These are phyloP conservation scores for Pyrus communis DNA, from an alignment of 306 rosid species.

Conservation along the genomic window DNA sequence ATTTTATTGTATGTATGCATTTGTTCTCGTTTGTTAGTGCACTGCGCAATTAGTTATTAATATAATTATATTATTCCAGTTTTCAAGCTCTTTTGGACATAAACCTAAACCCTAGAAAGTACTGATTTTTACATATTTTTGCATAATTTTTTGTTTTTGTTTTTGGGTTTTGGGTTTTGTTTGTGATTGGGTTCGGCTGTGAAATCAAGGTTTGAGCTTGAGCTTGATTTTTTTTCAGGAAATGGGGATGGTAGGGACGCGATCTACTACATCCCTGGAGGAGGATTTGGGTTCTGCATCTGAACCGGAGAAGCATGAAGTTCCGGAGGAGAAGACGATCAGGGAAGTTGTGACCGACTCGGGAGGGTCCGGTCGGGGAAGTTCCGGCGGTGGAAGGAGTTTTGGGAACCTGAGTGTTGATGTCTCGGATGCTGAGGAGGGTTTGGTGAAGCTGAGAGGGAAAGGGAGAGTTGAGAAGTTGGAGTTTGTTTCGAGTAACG, in stretches of 20 bases:
- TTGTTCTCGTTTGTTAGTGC: slow-evolving; percentile 10
- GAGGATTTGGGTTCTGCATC: slow-evolving; percentile 18
- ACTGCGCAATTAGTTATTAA: neutral
- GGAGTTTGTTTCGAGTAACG: slow-evolving; percentile 8
- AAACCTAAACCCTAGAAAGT: slow-evolving; percentile 34
- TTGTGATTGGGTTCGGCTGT: slow-evolving; percentile 1
- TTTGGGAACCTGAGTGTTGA: slow-evolving; percentile 9
- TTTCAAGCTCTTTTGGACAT: slow-evolving; percentile 3
- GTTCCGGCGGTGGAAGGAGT: slow-evolving; percentile 16
- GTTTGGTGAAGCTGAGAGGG: slow-evolving; percentile 27
- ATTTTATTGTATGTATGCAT: neutral
- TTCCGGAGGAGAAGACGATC: slow-evolving; percentile 18
- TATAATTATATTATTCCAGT: slow-evolving; percentile 10
- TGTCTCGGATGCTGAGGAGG: slow-evolving; percentile 9
- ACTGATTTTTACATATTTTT: slow-evolving; percentile 2
- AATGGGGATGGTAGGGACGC: slow-evolving; percentile 51
- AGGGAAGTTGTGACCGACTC: slow-evolving; percentile 19
- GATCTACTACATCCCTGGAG: slow-evolving; percentile 20
- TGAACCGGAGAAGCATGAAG: slow-evolving; percentile 18
- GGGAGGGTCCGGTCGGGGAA: slow-evolving; percentile 5
- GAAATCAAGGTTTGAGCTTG: slow-evolving; percentile 19
- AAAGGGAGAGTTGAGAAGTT: slow-evolving; percentile 18
- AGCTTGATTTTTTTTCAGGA: slow-evolving; percentile 33
- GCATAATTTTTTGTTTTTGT: no score
- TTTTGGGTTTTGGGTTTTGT: neutral